These are phyloP conservation scores for Pulveroboletus sp. DNA, from an alignment of 768 basidiomycete genomes.

Conservation along the genomic window DNA sequence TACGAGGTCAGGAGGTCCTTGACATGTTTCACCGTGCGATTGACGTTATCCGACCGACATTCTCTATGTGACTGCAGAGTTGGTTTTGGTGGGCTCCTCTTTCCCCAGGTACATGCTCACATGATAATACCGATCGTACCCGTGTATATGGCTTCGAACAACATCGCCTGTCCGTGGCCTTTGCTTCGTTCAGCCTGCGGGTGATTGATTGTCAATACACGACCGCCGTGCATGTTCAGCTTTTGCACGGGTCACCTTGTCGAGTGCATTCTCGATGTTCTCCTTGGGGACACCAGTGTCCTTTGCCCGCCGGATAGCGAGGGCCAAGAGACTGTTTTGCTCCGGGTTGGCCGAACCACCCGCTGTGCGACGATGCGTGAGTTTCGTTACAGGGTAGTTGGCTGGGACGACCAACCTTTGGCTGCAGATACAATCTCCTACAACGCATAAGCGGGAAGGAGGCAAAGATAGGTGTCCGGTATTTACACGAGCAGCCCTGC, in stretches of 20 bases:
- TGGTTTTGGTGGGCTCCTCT: conserved; percentile 9
- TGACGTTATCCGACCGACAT: conserved; percentile 62
- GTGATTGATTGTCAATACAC: background rate
- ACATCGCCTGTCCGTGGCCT: conserved; percentile 45
- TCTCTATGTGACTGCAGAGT: conserved; percentile 39
- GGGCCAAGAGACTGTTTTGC: conserved; percentile 51
- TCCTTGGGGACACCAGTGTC: conserved; percentile 63
- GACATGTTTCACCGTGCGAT: conserved; percentile 57
- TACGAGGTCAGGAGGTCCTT: conserved; percentile 49
- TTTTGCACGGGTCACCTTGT: conserved; percentile 39
- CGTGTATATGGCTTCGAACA: conserved; percentile 60
- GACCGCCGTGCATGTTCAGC: background rate
- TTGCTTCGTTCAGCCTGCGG: conserved; percentile 48
- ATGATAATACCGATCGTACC: conserved; percentile 63
- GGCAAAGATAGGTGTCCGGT: background rate
- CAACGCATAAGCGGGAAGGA: background rate
- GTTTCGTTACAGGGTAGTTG: background rate
- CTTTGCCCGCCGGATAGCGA: conserved; percentile 54
- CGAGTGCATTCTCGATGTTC: conserved; percentile 62
- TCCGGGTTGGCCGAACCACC: conserved; percentile 57
- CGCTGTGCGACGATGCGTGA: conserved; percentile 31
- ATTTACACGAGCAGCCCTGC: conserved; percentile 54
- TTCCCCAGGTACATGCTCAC: conserved; percentile 37
- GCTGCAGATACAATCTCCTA: conserved; percentile 66
- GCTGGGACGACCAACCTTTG: conserved; percentile 41